Percentiles rank a stretch among this genome's conserved stretches.
phyloP scores from a whole-genome alignment of 2,329 filamentous ascomycete species.

The Sclerotinia nivalis region DNA sequence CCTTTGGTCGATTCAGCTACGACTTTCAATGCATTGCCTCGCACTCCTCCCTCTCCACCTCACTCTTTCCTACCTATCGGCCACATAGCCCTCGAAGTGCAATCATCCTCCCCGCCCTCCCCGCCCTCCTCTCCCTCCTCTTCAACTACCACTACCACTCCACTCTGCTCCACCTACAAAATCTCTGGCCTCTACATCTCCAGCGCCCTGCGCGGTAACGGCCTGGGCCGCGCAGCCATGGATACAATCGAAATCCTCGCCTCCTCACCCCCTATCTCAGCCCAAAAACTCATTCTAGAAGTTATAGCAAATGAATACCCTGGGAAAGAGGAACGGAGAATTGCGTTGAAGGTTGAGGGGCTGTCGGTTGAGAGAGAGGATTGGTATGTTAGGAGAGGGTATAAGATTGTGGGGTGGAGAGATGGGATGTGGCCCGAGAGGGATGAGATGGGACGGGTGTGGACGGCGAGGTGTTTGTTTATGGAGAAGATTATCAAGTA shows the following conservation, averaged over 20 bases:
- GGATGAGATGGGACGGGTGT: constrained; percentile 30
- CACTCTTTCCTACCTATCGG: constrained; percentile 34
- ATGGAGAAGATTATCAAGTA: constrained; percentile 34
- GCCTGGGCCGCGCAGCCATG: constrained; percentile 36
- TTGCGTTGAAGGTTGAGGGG: constrained; percentile 24
- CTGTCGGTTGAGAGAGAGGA: constrained; percentile 25
- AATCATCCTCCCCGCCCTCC: constrained; percentile 29
- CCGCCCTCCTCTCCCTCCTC: constrained; percentile 33
- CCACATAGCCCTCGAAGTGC: constrained; percentile 35
- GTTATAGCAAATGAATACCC: constrained; percentile 27
- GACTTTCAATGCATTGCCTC: constrained; percentile 24
- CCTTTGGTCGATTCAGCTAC: constrained; percentile 31
- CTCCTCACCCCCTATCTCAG: constrained; percentile 27
- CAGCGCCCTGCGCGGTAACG: constrained; percentile 27
- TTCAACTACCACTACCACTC: constrained; percentile 26
- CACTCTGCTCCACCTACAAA: constrained; percentile 26
- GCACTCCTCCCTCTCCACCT: constrained; percentile 11
- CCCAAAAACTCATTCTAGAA: constrained; percentile 31
- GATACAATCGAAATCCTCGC: constrained; percentile 34
- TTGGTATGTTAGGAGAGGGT: constrained; percentile 38
- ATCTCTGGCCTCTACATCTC: constrained; percentile 36
- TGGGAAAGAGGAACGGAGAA: constrained; percentile 20
- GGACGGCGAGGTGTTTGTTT: constrained; percentile 30
- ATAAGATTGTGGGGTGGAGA: constrained; percentile 22
- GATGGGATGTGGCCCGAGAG: constrained; percentile 28